Percentiles rank a stretch among this genome's conserved stretches.
Evolutionary conservation across 345 rosid species (phyloP).

Genomic region (thale cress (Arabidopsis thaliana)): TAIR10.1 NC_003076.8:23585501-23586000

Average conservation of each 20-base stretch:
- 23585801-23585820: slow-evolving; percentile 73
- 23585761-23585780: slow-evolving; percentile 78
- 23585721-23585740: slow-evolving; percentile 63
- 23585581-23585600: slow-evolving; percentile 19
- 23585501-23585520: slow-evolving; percentile 41
- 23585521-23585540: slow-evolving; percentile 64
- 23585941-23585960: slow-evolving; percentile 16
- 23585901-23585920: slow-evolving; percentile 52
- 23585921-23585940: neutral
- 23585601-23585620: slow-evolving; percentile 28
- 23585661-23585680: slow-evolving; percentile 88
- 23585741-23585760: slow-evolving; percentile 71
- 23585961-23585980: slow-evolving; percentile 36
- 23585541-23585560: slow-evolving; percentile 94
- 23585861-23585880: slow-evolving; percentile 88
- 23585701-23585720: slow-evolving; percentile 90
- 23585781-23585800: slow-evolving; percentile 86
- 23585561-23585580: slow-evolving; percentile 66
- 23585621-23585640: slow-evolving; percentile 52
- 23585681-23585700: slow-evolving; percentile 76
- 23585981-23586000: slow-evolving; percentile 62
- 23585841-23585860: slow-evolving; percentile 56
- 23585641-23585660: slow-evolving; percentile 72
- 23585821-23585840: slow-evolving; percentile 77
- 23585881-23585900: slow-evolving; percentile 82